Base-by-base conservation (phyloP, 2,329 filamentous ascomycete genomes). In the Verticillium albo-atrum region DNA sequence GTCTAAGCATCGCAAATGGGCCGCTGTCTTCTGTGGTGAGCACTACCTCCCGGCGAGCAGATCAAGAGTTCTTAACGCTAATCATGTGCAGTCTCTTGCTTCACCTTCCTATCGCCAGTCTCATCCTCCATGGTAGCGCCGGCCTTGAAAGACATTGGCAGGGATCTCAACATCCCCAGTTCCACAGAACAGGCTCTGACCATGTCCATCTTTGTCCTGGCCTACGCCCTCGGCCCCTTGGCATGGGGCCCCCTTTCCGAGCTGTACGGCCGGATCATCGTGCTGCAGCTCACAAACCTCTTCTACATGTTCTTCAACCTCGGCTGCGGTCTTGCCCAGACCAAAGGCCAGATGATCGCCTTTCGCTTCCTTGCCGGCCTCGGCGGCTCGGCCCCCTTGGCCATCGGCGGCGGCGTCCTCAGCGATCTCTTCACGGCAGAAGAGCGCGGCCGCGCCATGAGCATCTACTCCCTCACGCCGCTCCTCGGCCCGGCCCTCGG, bases 401-500 rank as follows among this genome's bases (percentile, higher is more conserved):
- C 78, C 50, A 73, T 79, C 56, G 78, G 75, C 26, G 73, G 72
- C 56, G 77, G 73, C 6, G 70, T 72, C 10, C 68, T 79, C 20
- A 75, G 74, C 25, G 79, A 82, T 63, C 64, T 79, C 56, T 74
- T 79, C 61, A 70, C 72, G 2, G 68, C 72, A 35, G 74, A 76
- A 37, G 67, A 77, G 63, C 72, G 79, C 35, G 79, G 78, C 4
- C 66, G 65, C 2, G 78, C 74, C 50, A 64, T 77, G 5, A 68
- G 70, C 2, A 62, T 70, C 9, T 78, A 75, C 25, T 60, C 75
- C 10, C 66, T 75, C 2, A 70, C 79, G 15, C 79, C 77, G 0
- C 54, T 79, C 1, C 78, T 91, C 0, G 88, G 87, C 0, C 88
- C 87, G 0, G 87, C 87, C 0, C 74, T 89, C 1, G 88, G 89